Percentiles rank a stretch among this genome's conserved stretches.
phyloP scores from a whole-genome alignment of 768 basidiomycete species.

The Leccinum fibrillosum region DNA sequence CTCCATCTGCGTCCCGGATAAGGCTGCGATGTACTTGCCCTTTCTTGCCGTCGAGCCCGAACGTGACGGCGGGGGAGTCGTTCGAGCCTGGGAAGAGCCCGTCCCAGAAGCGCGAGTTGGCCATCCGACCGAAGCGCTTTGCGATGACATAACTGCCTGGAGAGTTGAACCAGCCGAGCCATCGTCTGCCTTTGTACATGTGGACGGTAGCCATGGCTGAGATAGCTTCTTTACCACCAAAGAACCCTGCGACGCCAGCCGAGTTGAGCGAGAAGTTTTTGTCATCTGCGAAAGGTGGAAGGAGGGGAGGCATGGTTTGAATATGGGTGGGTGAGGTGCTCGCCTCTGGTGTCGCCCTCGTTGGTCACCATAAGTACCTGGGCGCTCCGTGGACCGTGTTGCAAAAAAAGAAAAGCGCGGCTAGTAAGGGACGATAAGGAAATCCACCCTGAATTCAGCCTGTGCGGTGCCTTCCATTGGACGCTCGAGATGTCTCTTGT shows the following conservation, averaged over 20 bases:
- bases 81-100: constrained; percentile 31
- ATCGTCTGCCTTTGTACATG: constrained; percentile 28
- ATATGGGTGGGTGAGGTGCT: background rate
- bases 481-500: background rate
- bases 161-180: constrained; percentile 36
- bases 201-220: constrained; percentile 34
- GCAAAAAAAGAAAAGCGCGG: background rate
- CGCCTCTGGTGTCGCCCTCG: background rate
- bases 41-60: constrained; percentile 27
- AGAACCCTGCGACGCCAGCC: constrained; percentile 34
- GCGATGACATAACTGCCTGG: constrained; percentile 34
- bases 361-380: background rate
- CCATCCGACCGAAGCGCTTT: constrained; percentile 31
- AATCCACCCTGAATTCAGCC: background rate
- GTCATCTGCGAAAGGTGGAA: constrained; percentile 2
- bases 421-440: background rate
- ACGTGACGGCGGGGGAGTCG: constrained; percentile 22
- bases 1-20: constrained; percentile 30
- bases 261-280: constrained; percentile 24
- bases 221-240: constrained; percentile 37
- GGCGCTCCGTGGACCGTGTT: background rate
- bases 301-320: constrained; percentile 11
- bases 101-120: constrained; percentile 31
- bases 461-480: background rate
- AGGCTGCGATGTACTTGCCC: constrained; percentile 18